Conservation (phyloP, 1,139 yeast species). For the Diutina scorzettiae region DNA sequence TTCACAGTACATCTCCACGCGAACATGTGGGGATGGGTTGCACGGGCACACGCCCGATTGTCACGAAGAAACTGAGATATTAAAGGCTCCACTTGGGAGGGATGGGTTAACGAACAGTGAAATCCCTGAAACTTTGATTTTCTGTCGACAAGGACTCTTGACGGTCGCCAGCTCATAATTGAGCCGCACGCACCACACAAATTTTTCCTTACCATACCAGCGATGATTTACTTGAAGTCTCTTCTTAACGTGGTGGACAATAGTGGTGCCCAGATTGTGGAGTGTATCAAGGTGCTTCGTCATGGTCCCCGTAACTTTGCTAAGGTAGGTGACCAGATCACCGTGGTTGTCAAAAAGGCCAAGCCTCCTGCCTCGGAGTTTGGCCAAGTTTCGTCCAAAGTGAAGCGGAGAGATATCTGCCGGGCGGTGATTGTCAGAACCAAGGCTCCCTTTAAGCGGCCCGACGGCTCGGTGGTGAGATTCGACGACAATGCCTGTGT, state of each 20-base stretch:
- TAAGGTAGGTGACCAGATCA: conserved; percentile 80
- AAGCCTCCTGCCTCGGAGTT: conserved; percentile 53
- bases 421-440: conserved; percentile 95
- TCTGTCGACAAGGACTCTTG: conserved; percentile 18
- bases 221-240: conserved; percentile 82
- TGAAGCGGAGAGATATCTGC: conserved; percentile 89
- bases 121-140: conserved; percentile 57
- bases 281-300: conserved; percentile 89
- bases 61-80: conserved; percentile 24
- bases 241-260: conserved; percentile 84
- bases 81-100: conserved; percentile 26
- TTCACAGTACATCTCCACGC: conserved; percentile 42
- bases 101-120: conserved; percentile 23
- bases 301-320: conserved; percentile 82
- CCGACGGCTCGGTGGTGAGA: conserved; percentile 77
- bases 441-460: conserved; percentile 71
- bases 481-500: conserved; percentile 98
- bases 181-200: not conserved
- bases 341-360: conserved; percentile 91
- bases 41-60: conserved; percentile 33
- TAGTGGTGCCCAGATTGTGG: conserved; percentile 91
- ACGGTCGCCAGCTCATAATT: not conserved
- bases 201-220: not conserved
- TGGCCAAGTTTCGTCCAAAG: conserved; percentile 67
- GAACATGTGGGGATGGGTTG: conserved; percentile 55